A percentile compares a stretch with the other conserved stretches of the same genome.
Conservation (phyloP, 176 grass and related monocot species). For the Phyllostachys edulis region DNA sequence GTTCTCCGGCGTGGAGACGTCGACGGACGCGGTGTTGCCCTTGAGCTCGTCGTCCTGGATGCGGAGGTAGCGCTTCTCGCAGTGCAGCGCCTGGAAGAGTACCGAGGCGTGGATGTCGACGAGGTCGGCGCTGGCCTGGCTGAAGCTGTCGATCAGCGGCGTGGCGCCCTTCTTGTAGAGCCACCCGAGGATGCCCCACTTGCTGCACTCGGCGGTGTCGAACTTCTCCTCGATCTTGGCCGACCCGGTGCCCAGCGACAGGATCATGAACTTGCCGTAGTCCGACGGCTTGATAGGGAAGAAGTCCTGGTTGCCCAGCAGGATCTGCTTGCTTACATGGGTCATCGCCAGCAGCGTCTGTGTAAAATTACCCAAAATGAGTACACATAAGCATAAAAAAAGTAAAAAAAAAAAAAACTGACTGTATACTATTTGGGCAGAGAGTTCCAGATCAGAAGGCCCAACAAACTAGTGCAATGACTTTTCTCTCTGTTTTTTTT, state of each 20-base stretch:
- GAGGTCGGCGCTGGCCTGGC: slow-evolving; percentile 55
- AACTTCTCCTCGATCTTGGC: slow-evolving; percentile 50
- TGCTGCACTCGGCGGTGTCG: not conserved
- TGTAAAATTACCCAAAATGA: not conserved
- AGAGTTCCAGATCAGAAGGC: not conserved
- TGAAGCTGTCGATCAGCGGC: slow-evolving; percentile 68
- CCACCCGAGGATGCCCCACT: slow-evolving; percentile 71
- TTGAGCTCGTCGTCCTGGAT: slow-evolving; percentile 52
- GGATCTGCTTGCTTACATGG: slow-evolving; percentile 56
- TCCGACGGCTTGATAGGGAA: slow-evolving; percentile 30
- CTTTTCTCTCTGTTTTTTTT: not conserved
- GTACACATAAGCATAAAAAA: not conserved
- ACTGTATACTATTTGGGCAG: not conserved
- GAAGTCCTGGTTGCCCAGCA: slow-evolving; percentile 34
- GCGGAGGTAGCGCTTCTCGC: slow-evolving; percentile 44
- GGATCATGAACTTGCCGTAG: slow-evolving; percentile 52
- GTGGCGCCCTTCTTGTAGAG: slow-evolving; percentile 41
- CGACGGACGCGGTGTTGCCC: slow-evolving; percentile 32
- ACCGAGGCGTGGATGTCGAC: slow-evolving; percentile 65
- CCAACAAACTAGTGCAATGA: not conserved
- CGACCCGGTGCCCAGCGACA: slow-evolving; percentile 57
- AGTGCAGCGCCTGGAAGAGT: slow-evolving; percentile 52
- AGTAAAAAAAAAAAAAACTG: no score
- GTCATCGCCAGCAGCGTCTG: slow-evolving; percentile 60
- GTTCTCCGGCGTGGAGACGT: slow-evolving; percentile 43